A percentile compares a stretch with the other conserved stretches of the same genome.
Evolutionary conservation across 768 basidiomycete species (phyloP).

Genomic region (Leccinellum albellum): DNA sequence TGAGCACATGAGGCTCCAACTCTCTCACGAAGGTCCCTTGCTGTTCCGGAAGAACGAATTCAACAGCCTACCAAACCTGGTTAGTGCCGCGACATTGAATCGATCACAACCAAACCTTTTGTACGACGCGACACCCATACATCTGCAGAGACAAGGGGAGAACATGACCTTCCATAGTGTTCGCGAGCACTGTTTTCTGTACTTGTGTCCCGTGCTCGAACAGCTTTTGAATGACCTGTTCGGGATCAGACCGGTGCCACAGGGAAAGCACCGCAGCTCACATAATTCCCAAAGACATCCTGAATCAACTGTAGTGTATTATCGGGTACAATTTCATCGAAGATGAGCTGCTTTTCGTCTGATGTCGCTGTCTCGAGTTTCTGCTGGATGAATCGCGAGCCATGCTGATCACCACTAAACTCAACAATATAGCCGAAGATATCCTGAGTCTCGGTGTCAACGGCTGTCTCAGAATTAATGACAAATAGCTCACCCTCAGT

Average conservation of each 20-base stretch:
- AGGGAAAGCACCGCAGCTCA: conserved; percentile 34
- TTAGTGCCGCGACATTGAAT: conserved; percentile 2
- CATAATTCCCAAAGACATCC: conserved; percentile 97
- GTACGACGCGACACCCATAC: conserved; percentile 95
- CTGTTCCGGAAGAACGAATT: conserved; percentile 74
- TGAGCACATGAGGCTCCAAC: conserved; percentile 74
- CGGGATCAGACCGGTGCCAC: conserved; percentile 5
- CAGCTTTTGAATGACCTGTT: conserved; percentile 87
- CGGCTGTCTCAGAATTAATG: neutral
- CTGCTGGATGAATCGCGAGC: conserved; percentile 97
- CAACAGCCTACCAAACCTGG: conserved; percentile 61
- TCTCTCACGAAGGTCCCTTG: conserved; percentile 73
- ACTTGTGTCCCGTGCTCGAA: conserved; percentile 79
- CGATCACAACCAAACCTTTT: conserved; percentile 58
- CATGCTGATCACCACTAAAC: conserved; percentile 92
- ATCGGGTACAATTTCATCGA: conserved; percentile 82
- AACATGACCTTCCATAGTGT: conserved; percentile 74
- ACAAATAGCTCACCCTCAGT: conserved; percentile 51
- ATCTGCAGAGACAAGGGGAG: conserved; percentile 79
- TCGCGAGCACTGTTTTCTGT: conserved; percentile 69
- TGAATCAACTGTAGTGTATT: conserved; percentile 75
- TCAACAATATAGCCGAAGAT: conserved; percentile 83
- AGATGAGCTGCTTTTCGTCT: conserved; percentile 76
- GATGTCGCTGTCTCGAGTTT: conserved; percentile 72
- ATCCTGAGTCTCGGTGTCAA: conserved; percentile 50